phyloP scores from a whole-genome alignment of 192 early-diverging fungal species.

The Anaeromyces robustus region DNA sequence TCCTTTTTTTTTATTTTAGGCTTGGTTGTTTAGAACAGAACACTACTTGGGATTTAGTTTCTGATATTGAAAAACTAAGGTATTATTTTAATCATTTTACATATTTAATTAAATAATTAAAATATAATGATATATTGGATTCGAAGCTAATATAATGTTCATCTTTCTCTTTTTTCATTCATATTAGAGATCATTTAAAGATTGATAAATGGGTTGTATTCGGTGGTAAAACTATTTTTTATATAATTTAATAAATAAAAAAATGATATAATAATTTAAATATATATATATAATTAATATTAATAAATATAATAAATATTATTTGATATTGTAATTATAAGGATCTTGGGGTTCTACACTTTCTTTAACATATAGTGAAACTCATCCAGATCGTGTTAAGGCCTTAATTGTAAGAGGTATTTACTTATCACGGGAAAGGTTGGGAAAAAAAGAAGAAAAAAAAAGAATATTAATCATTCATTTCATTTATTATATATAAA shows the following conservation, averaged over 20 bases:
- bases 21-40: constrained; percentile 46
- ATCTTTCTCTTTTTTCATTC: not conserved
- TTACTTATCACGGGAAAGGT: constrained; percentile 27
- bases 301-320: not conserved
- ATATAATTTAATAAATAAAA: too few species aligned
- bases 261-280: too few species aligned
- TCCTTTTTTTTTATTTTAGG: not conserved
- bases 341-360: constrained; percentile 46
- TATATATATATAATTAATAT: too few species aligned
- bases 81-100: too few species aligned
- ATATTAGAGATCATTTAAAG: constrained; percentile 21
- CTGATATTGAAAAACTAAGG: constrained; percentile 46
- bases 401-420: constrained; percentile 53
- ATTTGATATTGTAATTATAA: not conserved
- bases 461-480: too few species aligned
- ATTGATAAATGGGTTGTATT: constrained; percentile 63
- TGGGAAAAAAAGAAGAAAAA: too few species aligned
- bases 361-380: constrained; percentile 36
- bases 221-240: constrained; percentile 26
- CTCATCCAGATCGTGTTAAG: constrained; percentile 39
- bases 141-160: too few species aligned
- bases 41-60: constrained; percentile 46
- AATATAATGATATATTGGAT: too few species aligned
- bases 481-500: too few species aligned
- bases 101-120: too few species aligned